These are phyloP conservation scores for Fusarium xylarioides DNA, from an alignment of 2,329 filamentous ascomycete species.

Conservation along the genomic window DNA sequence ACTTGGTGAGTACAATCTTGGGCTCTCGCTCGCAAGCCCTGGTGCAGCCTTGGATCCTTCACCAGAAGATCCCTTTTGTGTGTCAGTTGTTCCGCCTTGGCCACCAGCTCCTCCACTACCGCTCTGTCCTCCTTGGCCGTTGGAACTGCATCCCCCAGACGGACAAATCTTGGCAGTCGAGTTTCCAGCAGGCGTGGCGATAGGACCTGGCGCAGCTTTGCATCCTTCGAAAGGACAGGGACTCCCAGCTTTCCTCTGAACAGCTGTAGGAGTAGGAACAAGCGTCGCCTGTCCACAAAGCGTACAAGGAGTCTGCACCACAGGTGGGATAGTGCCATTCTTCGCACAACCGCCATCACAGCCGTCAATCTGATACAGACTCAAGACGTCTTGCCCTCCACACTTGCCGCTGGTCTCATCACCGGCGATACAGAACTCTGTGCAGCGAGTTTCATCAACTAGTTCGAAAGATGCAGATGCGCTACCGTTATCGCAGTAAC, in stretches of 20 bases:
- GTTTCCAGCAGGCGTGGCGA: slow-evolving; percentile 9
- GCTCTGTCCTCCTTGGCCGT: background rate
- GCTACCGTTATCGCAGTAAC: slow-evolving; percentile 33
- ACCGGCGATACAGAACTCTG: slow-evolving; percentile 22
- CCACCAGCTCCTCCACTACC: background rate
- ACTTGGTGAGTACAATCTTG: slow-evolving; percentile 11
- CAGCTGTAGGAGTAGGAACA: background rate
- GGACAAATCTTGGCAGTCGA: slow-evolving; percentile 12
- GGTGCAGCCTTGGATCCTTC: slow-evolving; percentile 6
- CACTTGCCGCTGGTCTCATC: slow-evolving; percentile 34
- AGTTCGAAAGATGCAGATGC: slow-evolving; percentile 4
- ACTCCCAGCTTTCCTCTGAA: background rate
- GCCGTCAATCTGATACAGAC: slow-evolving; percentile 20
- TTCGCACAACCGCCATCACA: background rate
- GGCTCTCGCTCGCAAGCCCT: slow-evolving; percentile 12
- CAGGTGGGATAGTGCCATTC: slow-evolving; percentile 3
- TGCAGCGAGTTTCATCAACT: slow-evolving; percentile 37
- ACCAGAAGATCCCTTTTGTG: background rate
- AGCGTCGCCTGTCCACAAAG: background rate
- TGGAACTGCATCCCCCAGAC: background rate
- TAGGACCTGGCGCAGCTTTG: background rate
- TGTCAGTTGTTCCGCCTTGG: background rate
- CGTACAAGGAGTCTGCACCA: slow-evolving; percentile 10
- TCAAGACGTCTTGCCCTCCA: slow-evolving; percentile 34
- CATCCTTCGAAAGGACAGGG: slow-evolving; percentile 24